Evolutionary conservation across 2,329 filamentous ascomycete species (phyloP), one percentile per base, ranked within the genome.

Genomic region (Aureobasidium sp.): DNA sequence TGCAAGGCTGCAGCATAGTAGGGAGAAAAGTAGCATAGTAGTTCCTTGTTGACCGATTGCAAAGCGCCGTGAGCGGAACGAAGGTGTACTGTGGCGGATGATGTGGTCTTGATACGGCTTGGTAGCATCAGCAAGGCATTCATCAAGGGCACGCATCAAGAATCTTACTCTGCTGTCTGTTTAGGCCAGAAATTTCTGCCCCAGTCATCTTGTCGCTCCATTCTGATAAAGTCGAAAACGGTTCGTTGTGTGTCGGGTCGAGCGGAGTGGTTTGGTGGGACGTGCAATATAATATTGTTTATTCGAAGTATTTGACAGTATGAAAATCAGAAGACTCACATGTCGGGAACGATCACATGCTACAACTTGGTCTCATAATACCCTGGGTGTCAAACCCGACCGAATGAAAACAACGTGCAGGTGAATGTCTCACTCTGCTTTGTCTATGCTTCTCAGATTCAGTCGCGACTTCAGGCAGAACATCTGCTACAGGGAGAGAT

Each of bases 1-100:
- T 42, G 40, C 23, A 59, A 23, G 6, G 57, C 46, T 21, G 57
- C 43, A 17, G 15, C 11, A 11, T 49, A 59, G 45, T 59, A 59
- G 10, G 33, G 10, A 19, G 45, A 60, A 23, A 33, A 60, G 31
- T 51, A 45, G 46, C 57, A 60, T 9, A 60, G 57, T 8, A 60
- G 37, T 25, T 21, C 46, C 23, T 50, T 60, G 57, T 60, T 35
- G 23, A 51, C 23, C 11, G 35, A n/a, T 38, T 37, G 29, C 1
- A 31, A 13, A 2, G 17, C 15, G n/a, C 43, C 43, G 4, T 47
- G 5, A 2, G 17, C 6, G 4, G 55, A 58, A 9, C 43, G 43
- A 21, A 58, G 43, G 10, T 49, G 19, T 25, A 58, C 38, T 2
- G 21, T 49, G 1, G 19, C 33, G 43, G 21, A 9, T 15, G 55